Conservation (phyloP, 805 yeast species). For the Gaillardinia entomophila region DNA sequence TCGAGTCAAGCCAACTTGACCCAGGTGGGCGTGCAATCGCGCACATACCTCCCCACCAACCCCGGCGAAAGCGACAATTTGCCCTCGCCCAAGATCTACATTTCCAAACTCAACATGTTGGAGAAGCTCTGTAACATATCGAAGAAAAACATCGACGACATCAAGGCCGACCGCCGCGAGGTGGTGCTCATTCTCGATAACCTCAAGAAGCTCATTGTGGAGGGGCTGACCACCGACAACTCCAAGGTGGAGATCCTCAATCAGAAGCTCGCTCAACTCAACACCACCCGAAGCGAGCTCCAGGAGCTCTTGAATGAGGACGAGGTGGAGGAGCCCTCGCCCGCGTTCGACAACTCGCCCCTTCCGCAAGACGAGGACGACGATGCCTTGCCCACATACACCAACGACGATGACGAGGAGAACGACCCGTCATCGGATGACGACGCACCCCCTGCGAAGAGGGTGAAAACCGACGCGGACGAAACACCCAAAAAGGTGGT, state of each 20-base stretch:
- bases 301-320: slow-evolving; percentile 17
- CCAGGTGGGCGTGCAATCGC: slow-evolving; percentile 33
- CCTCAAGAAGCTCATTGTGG: slow-evolving; percentile 16
- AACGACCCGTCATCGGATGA: slow-evolving; percentile 8
- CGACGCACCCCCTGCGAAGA: slow-evolving; percentile 10
- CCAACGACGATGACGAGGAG: slow-evolving; percentile 14
- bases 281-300: slow-evolving; percentile 26
- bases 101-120: slow-evolving; percentile 32
- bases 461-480: slow-evolving; percentile 13
- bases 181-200: slow-evolving; percentile 20
- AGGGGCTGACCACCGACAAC: slow-evolving; percentile 27
- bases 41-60: slow-evolving; percentile 28
- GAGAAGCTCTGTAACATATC: slow-evolving; percentile 33
- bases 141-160: slow-evolving; percentile 24
- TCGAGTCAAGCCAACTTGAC: slow-evolving; percentile 29
- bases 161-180: slow-evolving; percentile 19
- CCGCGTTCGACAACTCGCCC: slow-evolving; percentile 14
- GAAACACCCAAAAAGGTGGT: slow-evolving; percentile 29
- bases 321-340: slow-evolving; percentile 20
- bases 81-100: slow-evolving; percentile 26
- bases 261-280: slow-evolving; percentile 19
- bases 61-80: slow-evolving; percentile 29
- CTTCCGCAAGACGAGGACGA: background rate
- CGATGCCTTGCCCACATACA: slow-evolving; percentile 9
- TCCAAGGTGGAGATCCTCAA: slow-evolving; percentile 24